Base-by-base conservation (phyloP, 1,284 basidiomycete genomes). In the Naganishia liquefaciens region DNA sequence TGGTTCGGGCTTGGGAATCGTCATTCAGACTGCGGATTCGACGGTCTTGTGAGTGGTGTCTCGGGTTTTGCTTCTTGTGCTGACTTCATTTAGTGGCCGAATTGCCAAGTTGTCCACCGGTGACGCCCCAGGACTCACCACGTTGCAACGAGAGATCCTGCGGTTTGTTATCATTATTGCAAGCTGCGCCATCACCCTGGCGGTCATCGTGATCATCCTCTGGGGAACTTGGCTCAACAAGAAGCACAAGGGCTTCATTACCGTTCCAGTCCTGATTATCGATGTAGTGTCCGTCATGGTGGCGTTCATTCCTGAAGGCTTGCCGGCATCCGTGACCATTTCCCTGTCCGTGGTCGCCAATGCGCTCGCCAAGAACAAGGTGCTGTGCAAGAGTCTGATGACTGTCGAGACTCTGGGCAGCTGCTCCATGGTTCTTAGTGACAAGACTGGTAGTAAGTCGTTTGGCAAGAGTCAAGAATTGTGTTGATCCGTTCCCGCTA, bases 221-320 rank as follows among this genome's bases (percentile, higher is more conserved):
- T 86, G 85, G 85, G 84, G 77, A 25, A 81, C 79, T 54, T 87
- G 82, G 80, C 76, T 79, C 47, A 73, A 76, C 71, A 74, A 65
- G 46, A 72, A 75, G 7, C 82, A 84, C 69, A 83, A 85, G 6
- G 80, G 74, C 13, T 86, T 86, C 75, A 86, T 88, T 71, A 82
- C 80, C 60, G 81, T 83, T 1, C 77, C 84, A 6, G 77, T 71
- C 13, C 79, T 87, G n/a, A 78, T 86, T 50, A 82, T 87, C 70
- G 82, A 86, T 67, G 76, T 86, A 27, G 85, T 86, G n/a, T 84
- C 84, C 6, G 83, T 87, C 46, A 79, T 80, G 70, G 85, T 87
- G 30, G 82, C 85, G n/a, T 84, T 84, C 70, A 82, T 85, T 68
- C 84, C 84, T 2, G 52, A 52, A 40, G 61, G 62, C 11, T 37